A percentile compares a stretch with the other conserved stretches of the same genome.
phyloP scores from a whole-genome alignment of 2,329 filamentous ascomycete species.

The Ophiosphaerella herpotricha region DNA sequence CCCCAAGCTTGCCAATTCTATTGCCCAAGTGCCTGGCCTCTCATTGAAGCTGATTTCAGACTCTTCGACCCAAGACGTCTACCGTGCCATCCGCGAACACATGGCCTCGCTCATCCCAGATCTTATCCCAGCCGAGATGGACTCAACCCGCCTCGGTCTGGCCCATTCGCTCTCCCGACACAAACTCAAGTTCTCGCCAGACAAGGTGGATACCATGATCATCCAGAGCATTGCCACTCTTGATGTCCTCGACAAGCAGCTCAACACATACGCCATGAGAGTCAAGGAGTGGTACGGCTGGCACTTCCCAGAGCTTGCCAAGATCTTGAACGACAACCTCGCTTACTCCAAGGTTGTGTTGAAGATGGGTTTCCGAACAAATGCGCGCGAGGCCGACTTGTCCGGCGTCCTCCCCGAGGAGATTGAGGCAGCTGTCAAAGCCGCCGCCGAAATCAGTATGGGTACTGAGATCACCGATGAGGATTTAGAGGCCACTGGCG shows the following conservation, averaged over 20 bases:
- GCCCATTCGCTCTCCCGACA: constrained; percentile 91
- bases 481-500: constrained; percentile 90
- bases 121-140: constrained; percentile 80
- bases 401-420: constrained; percentile 86
- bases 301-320: constrained; percentile 98
- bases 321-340: constrained; percentile 84
- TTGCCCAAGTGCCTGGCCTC: constrained; percentile 87
- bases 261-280: constrained; percentile 98
- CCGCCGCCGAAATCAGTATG: constrained; percentile 96
- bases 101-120: constrained; percentile 89
- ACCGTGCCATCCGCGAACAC: constrained; percentile 91
- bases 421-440: constrained; percentile 88
- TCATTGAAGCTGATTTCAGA: constrained; percentile 84
- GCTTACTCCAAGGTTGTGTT: constrained; percentile 83
- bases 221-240: constrained; percentile 89
- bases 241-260: constrained; percentile 96
- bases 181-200: constrained; percentile 97
- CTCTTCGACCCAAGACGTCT: constrained; percentile 82
- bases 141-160: constrained; percentile 93
- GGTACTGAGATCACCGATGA: constrained; percentile 94
- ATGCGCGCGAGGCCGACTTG: constrained; percentile 75
- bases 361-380: constrained; percentile 85
- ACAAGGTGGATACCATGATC: constrained; percentile 99
- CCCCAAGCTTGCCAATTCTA: constrained; percentile 85
- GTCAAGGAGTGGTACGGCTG: constrained; percentile 99